Conservation (phyloP, 2,329 filamentous ascomycete species). For the Ceratocystis ficicola region DNA sequence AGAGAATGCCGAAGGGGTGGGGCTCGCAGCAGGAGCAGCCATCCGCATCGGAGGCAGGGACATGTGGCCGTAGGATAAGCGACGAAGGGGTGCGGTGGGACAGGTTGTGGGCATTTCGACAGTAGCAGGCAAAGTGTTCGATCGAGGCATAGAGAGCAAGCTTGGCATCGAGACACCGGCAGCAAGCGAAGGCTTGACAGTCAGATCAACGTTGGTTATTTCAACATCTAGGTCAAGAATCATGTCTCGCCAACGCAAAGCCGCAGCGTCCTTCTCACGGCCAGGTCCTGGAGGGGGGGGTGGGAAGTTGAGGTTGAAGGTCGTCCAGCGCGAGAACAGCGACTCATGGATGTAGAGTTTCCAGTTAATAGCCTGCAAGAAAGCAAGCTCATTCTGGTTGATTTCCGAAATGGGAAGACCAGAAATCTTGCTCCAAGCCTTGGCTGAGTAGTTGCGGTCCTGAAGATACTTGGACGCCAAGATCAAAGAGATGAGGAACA, state of each 20-base stretch:
- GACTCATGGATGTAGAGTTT: constrained; percentile 84
- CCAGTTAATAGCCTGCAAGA: constrained; percentile 83
- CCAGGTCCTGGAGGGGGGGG: constrained; percentile 53
- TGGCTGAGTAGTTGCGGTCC: constrained; percentile 92
- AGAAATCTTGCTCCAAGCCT: constrained; percentile 98
- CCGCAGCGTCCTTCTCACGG: constrained; percentile 25
- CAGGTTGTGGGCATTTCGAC: neutral
- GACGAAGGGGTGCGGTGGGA: constrained; percentile 31
- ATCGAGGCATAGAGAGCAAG: constrained; percentile 10
- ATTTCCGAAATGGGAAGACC: constrained; percentile 89
- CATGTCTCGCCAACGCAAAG: constrained; percentile 44
- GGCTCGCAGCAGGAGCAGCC: constrained; percentile 42
- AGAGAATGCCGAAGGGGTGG: constrained; percentile 45
- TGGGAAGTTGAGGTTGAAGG: constrained; percentile 77
- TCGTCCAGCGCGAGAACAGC: constrained; percentile 84
- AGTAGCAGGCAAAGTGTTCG: constrained; percentile 4
- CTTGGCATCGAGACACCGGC: neutral
- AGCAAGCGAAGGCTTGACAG: constrained; percentile 7
- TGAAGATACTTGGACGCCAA: constrained; percentile 96
- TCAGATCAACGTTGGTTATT: constrained; percentile 43
- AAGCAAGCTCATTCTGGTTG: constrained; percentile 91
- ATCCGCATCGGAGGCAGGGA: constrained; percentile 40
- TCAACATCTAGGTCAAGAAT: constrained; percentile 46
- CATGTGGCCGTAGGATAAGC: constrained; percentile 27
- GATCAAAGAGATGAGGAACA: constrained; percentile 92